phyloP scores from a whole-genome alignment of 768 basidiomycete genomes.

The Boletus rufocinnamomeus region DNA sequence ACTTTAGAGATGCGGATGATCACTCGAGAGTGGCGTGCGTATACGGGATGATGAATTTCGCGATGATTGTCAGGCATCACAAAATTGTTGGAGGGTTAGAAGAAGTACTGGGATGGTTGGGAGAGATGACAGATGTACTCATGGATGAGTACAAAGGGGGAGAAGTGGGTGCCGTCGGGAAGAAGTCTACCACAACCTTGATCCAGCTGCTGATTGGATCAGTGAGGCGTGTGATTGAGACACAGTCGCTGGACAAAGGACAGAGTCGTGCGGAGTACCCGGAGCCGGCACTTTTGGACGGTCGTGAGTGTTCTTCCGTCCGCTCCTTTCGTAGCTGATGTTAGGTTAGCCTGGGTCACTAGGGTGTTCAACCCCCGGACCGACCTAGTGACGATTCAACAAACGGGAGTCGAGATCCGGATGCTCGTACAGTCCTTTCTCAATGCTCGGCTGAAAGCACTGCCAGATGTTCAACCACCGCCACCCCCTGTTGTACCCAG shows the following conservation, averaged over 20 bases:
- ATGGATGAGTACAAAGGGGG: slow-evolving; percentile 52
- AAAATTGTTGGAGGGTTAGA: slow-evolving; percentile 44
- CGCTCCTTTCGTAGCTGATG: slow-evolving; percentile 9
- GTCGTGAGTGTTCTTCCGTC: slow-evolving; percentile 41
- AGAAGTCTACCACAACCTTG: slow-evolving; percentile 37
- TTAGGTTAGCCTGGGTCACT: slow-evolving; percentile 55
- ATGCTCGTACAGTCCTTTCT: slow-evolving; percentile 62
- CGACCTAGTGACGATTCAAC: slow-evolving; percentile 41
- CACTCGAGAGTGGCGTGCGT: slow-evolving; percentile 71
- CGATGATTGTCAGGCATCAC: slow-evolving; percentile 59
- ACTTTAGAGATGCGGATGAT: slow-evolving; percentile 64
- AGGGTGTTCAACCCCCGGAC: slow-evolving; percentile 49
- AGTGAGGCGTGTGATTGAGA: slow-evolving; percentile 53
- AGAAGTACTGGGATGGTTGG: slow-evolving; percentile 63
- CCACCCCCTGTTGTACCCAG: slow-evolving; percentile 31
- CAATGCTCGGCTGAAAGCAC: slow-evolving; percentile 48
- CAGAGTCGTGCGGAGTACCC: slow-evolving; percentile 52
- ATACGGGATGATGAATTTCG: slow-evolving; percentile 71
- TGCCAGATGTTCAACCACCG: slow-evolving; percentile 44
- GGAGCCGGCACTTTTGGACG: slow-evolving; percentile 57
- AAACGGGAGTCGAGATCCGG: slow-evolving; percentile 57
- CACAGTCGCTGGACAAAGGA: slow-evolving; percentile 40
- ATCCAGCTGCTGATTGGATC: slow-evolving; percentile 59
- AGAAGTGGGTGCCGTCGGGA: slow-evolving; percentile 25
- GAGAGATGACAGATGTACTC: slow-evolving; percentile 56